A percentile compares a stretch with the other conserved stretches of the same genome.
Conservation (phyloP, 169 alveolate species). For the Eimeria necatrix region DNA sequence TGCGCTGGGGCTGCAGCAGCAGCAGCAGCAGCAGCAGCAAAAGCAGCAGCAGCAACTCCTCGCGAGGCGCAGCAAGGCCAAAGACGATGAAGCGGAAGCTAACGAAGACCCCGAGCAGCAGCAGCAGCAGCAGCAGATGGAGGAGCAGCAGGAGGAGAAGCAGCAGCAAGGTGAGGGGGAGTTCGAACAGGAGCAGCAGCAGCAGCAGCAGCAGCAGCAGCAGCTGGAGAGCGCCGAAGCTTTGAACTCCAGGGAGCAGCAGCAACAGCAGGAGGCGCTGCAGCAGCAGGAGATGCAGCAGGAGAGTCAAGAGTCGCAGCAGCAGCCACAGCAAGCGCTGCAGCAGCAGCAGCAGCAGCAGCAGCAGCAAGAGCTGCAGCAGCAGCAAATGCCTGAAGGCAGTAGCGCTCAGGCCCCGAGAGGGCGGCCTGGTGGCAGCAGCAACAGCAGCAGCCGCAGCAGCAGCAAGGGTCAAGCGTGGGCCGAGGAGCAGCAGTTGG, state of each 20-base stretch:
- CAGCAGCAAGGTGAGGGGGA: neutral
- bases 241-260: too few relatives aligned
- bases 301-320: neutral
- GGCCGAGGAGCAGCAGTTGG: conserved; percentile 9
- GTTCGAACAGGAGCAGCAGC: neutral
- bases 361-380: too few relatives aligned
- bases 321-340: neutral
- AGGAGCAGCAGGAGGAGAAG: neutral
- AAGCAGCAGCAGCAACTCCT: neutral
- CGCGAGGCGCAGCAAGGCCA: neutral
- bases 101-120: neutral
- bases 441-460: conserved; percentile 45
- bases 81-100: neutral
- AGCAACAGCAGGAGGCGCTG: too few relatives aligned
- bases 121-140: conserved; percentile 52
- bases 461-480: neutral
- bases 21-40: conserved; percentile 41
- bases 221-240: too few relatives aligned
- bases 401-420: neutral
- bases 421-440: neutral
- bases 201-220: neutral
- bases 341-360: too few relatives aligned
- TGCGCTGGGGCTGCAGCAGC: conserved; percentile 12
- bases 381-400: too few relatives aligned
- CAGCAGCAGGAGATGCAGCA: conserved; percentile 1